Base-by-base conservation (phyloP, 1,284 basidiomycete genomes). In the Austroboletus niveus region DNA sequence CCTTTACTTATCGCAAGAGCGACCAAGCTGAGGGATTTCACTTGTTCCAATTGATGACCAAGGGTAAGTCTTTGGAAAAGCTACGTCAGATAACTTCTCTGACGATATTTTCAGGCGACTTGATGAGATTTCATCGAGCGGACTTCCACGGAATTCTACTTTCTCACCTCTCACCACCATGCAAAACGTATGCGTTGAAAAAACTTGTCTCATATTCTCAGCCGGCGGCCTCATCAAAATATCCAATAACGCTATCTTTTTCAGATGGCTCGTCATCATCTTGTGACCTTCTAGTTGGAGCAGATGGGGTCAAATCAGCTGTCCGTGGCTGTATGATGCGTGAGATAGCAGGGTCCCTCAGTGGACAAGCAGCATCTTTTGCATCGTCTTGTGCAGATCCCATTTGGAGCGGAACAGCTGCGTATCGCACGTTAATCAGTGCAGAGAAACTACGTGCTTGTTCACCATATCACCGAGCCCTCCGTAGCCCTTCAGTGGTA, bases 251-350 rank as follows among this genome's bases (percentile, higher is more conserved):
- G 8, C 58, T 81, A n/a, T 53, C 62, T 12, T 81, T 82, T 56
- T 43, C 65, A 6, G 76, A 81, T 51, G 77, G 75, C 4, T 64
- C 72, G 1, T 65, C 63, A 0, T 71, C 74, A 3, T 61, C 65
- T 4, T 78, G 74, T 56, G 77, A 81, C 52, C 42, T 81, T 11
- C 69, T 81, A 15, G 63, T 81, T 24, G 80, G 77, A 27, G 76
- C 78, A 0, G 79, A 82, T 53, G 80, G 80, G 0, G 57, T 82
- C 51, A 81, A 78, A 58, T 82, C 80, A 0, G 65, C 64, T 11
- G 73, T 80, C 10, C 74, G 80, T 38, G 58, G 58, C 40, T 58
- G 63, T n/a, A 68, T 81, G 63, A 66, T 76, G 44, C 55, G 57
- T 1, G 69, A 72, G 32, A 58, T 66, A 22, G 59, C 68, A 4